phyloP scores from a whole-genome alignment of 805 yeast species.

The Suhomyces kilbournensis region DNA sequence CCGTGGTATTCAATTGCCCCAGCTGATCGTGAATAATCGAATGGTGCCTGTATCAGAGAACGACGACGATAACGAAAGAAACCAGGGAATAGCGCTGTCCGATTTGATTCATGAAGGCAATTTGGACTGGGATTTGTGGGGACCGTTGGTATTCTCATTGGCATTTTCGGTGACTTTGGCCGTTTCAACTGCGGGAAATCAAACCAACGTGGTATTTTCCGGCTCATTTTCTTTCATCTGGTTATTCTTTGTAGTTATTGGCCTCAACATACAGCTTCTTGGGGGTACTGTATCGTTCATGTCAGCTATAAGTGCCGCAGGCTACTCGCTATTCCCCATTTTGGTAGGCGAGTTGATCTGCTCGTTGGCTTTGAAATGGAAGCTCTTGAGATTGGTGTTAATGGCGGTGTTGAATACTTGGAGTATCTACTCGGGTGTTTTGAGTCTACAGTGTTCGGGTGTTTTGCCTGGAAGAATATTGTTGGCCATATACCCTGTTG shows the following conservation, averaged over 20 bases:
- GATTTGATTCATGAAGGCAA: constrained; percentile 12
- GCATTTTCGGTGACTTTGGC: constrained; percentile 53
- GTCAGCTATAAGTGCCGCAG: constrained; percentile 67
- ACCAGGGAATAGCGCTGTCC: constrained; percentile 22
- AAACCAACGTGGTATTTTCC: constrained; percentile 55
- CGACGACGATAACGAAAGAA: constrained; percentile 15
- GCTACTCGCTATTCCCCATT: constrained; percentile 68
- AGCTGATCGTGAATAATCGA: constrained; percentile 26
- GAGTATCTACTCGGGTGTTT: constrained; percentile 62
- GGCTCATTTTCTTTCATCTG: constrained; percentile 63
- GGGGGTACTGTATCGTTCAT: constrained; percentile 62
- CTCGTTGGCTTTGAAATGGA: constrained; percentile 43
- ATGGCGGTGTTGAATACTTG: constrained; percentile 50
- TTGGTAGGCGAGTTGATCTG: constrained; percentile 51
- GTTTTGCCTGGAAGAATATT: constrained; percentile 60
- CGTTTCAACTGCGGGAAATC: constrained; percentile 39
- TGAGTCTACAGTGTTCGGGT: constrained; percentile 63
- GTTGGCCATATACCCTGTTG: constrained; percentile 65
- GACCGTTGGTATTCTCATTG: constrained; percentile 64
- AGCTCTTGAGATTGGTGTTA: constrained; percentile 47
- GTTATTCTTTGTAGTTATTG: constrained; percentile 59
- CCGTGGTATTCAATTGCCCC: constrained; percentile 36
- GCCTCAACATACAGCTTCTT: constrained; percentile 62
- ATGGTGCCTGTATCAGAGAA: constrained; percentile 25
- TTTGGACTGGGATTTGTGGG: constrained; percentile 68